phyloP scores from a whole-genome alignment of 1,139 yeast species.

The Nematodospora anomalae region DNA sequence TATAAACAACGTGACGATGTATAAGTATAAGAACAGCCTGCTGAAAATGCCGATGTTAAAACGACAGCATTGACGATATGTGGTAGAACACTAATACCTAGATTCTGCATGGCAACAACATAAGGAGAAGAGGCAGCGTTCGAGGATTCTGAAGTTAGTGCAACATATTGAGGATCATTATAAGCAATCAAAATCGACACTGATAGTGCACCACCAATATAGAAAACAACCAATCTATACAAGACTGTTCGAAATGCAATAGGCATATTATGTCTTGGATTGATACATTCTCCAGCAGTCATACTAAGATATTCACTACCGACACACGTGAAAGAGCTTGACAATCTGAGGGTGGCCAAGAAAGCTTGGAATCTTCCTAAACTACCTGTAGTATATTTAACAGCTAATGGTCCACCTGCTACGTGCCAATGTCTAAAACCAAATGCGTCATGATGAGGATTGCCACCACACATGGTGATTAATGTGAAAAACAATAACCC shows the following conservation, averaged over 20 bases:
- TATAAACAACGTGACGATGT: slow-evolving; percentile 46
- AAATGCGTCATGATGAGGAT: slow-evolving; percentile 62
- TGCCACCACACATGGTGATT: slow-evolving; percentile 83
- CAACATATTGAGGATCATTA: slow-evolving; percentile 37
- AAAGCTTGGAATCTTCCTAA: slow-evolving; percentile 69
- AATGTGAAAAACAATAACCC: slow-evolving; percentile 75
- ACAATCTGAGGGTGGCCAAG: slow-evolving; percentile 54
- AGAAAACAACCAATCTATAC: slow-evolving; percentile 67
- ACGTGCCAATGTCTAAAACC: slow-evolving; percentile 67
- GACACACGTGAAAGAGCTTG: slow-evolving; percentile 69
- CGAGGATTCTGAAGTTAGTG: slow-evolving; percentile 21
- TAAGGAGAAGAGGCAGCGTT: slow-evolving; percentile 44
- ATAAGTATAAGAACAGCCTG: slow-evolving; percentile 46
- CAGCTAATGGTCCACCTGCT: slow-evolving; percentile 51
- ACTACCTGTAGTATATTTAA: slow-evolving; percentile 53
- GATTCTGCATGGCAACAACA: slow-evolving; percentile 46
- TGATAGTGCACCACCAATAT: slow-evolving; percentile 51
- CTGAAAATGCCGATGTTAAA: slow-evolving; percentile 38
- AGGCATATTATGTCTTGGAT: slow-evolving; percentile 78
- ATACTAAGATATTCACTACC: slow-evolving; percentile 85
- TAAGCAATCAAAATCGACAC: slow-evolving; percentile 43
- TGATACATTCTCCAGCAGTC: slow-evolving; percentile 79
- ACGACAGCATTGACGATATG: slow-evolving; percentile 38
- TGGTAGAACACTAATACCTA: slow-evolving; percentile 39
- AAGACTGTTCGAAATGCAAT: slow-evolving; percentile 78